Percentiles rank a stretch among this genome's conserved stretches.
Evolutionary conservation across 1,139 yeast genomes (phyloP).

Genomic region (Ogataea hybrid): DNA sequence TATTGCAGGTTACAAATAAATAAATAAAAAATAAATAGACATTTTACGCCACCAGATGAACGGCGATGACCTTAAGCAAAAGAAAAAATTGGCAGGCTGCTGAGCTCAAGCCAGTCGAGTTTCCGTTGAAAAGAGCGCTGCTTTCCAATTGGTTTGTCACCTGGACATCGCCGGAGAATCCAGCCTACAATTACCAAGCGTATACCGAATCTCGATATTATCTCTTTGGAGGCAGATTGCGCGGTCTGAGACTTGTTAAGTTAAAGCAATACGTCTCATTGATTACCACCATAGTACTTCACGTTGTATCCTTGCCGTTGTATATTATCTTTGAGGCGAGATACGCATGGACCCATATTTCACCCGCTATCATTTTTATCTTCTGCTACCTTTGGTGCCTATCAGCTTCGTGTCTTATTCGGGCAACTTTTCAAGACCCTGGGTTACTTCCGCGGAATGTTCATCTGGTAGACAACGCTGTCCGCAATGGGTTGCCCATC

Average conservation of each 20-base stretch:
- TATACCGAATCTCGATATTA: slow-evolving; percentile 32
- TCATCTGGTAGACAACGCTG: slow-evolving; percentile 47
- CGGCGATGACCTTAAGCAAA: background rate
- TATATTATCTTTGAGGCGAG: slow-evolving; percentile 49
- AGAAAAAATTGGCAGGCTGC: background rate
- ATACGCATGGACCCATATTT: slow-evolving; percentile 57
- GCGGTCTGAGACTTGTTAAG: slow-evolving; percentile 4
- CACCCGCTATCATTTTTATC: slow-evolving; percentile 57
- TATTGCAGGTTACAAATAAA: background rate
- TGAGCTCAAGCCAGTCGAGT: background rate
- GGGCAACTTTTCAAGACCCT: slow-evolving; percentile 63
- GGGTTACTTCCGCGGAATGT: slow-evolving; percentile 71
- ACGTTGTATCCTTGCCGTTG: slow-evolving; percentile 50
- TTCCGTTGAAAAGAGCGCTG: background rate
- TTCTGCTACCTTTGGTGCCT: slow-evolving; percentile 59
- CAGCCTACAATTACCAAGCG: slow-evolving; percentile 22
- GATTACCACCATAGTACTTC: slow-evolving; percentile 19
- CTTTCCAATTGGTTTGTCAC: slow-evolving; percentile 3
- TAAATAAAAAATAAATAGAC: slow-evolving; percentile 1
- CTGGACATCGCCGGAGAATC: slow-evolving; percentile 1
- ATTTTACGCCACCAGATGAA: slow-evolving; percentile 1
- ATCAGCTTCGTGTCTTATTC: slow-evolving; percentile 46
- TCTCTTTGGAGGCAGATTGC: slow-evolving; percentile 62
- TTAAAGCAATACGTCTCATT: slow-evolving; percentile 11
- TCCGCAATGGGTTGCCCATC: slow-evolving; percentile 44